phyloP scores from a whole-genome alignment of 305 asterid species.

The Fraxinus sp. region DNA sequence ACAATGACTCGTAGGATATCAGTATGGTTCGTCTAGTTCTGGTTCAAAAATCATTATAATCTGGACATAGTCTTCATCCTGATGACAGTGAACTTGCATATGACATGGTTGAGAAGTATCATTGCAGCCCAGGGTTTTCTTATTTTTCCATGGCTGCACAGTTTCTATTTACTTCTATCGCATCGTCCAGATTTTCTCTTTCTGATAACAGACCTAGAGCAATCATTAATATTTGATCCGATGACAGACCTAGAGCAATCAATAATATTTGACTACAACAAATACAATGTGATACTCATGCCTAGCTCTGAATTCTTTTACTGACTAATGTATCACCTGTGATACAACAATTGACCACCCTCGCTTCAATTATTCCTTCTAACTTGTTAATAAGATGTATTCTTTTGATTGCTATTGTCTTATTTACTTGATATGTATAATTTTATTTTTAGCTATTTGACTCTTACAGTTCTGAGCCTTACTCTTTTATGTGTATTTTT shows the following conservation, averaged over 20 bases:
- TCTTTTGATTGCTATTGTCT: neutral
- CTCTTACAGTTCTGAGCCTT: slow-evolving; percentile 5
- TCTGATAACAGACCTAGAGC: neutral
- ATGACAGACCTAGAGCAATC: neutral
- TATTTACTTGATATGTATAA: neutral
- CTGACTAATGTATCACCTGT: neutral
- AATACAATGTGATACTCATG: neutral
- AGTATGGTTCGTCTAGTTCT: neutral
- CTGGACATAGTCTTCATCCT: neutral
- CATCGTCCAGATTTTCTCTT: neutral
- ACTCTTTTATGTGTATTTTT: slow-evolving; percentile 18
- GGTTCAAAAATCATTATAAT: neutral
- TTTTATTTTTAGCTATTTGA: neutral
- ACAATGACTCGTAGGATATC: neutral
- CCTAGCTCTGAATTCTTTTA: neutral
- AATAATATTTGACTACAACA: neutral
- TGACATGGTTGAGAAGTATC: neutral
- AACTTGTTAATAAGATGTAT: neutral
- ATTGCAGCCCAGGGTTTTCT: neutral
- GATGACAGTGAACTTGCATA: neutral
- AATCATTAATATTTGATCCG: neutral
- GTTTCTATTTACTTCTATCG: neutral
- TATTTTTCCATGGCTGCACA: neutral
- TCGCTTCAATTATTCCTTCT: neutral
- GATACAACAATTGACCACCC: neutral